Evolutionary conservation across 352 stramenopile genomes (phyloP).

Genomic region (Hyaloperonospora brassicae): DNA sequence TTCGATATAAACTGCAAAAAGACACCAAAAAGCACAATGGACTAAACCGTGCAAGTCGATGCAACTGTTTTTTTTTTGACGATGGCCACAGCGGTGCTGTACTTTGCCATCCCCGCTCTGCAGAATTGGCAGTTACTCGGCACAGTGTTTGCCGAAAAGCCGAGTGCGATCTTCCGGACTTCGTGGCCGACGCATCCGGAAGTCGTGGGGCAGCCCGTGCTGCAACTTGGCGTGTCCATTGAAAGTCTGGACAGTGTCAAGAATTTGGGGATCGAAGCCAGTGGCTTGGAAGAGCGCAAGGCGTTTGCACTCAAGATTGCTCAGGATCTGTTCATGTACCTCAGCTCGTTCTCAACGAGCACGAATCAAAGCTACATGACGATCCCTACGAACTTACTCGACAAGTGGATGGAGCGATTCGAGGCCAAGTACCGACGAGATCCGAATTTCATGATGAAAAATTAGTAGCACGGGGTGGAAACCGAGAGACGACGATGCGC

Average conservation of each 20-base stretch:
- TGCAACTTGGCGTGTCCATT: conserved; percentile 66
- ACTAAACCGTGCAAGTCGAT: not conserved
- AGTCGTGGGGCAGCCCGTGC: conserved; percentile 40
- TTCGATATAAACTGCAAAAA: not conserved
- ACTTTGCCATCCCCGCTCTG: conserved; percentile 58
- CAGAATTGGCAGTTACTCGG: conserved; percentile 67
- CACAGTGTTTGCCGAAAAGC: conserved; percentile 65
- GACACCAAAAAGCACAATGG: conserved; percentile 2
- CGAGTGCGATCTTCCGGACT: conserved; percentile 60
- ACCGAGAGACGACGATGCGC: too few species aligned
- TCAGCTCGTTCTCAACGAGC: conserved; percentile 82
- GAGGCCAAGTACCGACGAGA: conserved; percentile 82
- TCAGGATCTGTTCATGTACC: conserved; percentile 88
- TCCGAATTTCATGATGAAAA: conserved; percentile 91
- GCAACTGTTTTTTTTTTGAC: not conserved
- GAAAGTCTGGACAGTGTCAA: conserved; percentile 67
- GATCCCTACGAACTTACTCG: conserved; percentile 87
- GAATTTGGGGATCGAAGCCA: conserved; percentile 65
- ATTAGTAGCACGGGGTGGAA: conserved; percentile 16
- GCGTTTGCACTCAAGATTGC: conserved; percentile 89
- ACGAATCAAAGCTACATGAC: conserved; percentile 74
- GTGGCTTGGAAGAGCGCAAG: conserved; percentile 56
- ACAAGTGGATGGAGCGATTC: conserved; percentile 88
- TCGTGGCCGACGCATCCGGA: conserved; percentile 58
- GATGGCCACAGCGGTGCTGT: conserved; percentile 43